Evolutionary conservation across 1,139 yeast genomes (phyloP).

Genomic region (Ogataea hybrid): DNA sequence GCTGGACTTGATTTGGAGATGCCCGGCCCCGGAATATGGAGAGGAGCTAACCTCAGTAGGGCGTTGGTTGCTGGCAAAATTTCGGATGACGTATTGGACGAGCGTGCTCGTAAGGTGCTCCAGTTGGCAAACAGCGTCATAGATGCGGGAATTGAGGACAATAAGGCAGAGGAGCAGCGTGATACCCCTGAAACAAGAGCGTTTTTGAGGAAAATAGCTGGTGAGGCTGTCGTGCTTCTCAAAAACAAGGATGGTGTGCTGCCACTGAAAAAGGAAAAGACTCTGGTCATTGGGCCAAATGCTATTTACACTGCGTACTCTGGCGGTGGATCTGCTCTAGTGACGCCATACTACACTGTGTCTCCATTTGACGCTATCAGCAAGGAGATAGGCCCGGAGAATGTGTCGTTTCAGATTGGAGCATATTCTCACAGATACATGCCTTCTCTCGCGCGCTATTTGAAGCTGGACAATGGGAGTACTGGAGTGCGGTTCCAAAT

Average conservation of each 20-base stretch:
- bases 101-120: constrained; percentile 46
- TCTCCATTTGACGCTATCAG: no score
- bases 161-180: constrained; percentile 36
- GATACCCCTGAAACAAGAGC: constrained; percentile 42
- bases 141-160: constrained; percentile 44
- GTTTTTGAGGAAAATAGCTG: constrained; percentile 46
- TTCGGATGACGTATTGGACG: constrained; percentile 29
- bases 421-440: no score
- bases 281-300: constrained; percentile 51
- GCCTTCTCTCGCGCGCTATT: no score
- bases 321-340: no score
- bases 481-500: no score
- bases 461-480: no score
- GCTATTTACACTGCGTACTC: no score
- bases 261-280: constrained; percentile 40
- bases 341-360: no score
- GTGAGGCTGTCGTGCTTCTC: constrained; percentile 46
- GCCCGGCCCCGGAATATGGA: constrained; percentile 44
- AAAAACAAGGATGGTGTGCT: constrained; percentile 46
- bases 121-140: constrained; percentile 43
- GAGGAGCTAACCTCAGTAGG: constrained; percentile 36
- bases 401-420: no score
- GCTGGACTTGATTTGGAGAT: constrained; percentile 45
- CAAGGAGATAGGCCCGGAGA: no score
- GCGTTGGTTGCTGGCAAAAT: constrained; percentile 29